A percentile compares a stretch with the other conserved stretches of the same genome.
phyloP scores from a whole-genome alignment of 768 basidiomycete species.

The Dictyophora rubrovolvata region DNA sequence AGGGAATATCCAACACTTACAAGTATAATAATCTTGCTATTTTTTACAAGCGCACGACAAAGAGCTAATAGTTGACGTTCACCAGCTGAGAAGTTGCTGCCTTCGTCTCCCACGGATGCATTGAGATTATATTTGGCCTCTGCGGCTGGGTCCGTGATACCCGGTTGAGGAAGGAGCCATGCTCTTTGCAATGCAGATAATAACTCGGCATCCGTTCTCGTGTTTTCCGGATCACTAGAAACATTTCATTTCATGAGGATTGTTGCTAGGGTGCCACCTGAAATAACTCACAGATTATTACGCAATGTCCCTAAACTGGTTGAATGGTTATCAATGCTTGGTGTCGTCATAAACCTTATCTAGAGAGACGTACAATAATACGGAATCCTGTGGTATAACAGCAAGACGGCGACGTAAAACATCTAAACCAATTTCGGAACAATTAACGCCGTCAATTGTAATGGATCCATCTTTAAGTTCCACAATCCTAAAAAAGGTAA shows the following conservation, averaged over 20 bases:
- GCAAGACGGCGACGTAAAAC: slow-evolving; percentile 43
- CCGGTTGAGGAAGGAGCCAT: slow-evolving; percentile 46
- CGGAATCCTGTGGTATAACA: slow-evolving; percentile 59
- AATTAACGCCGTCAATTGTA: slow-evolving; percentile 46
- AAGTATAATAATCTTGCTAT: slow-evolving; percentile 47
- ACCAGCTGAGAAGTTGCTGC: slow-evolving; percentile 55
- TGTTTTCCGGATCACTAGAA: slow-evolving; percentile 41
- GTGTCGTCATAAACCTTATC: slow-evolving; percentile 14
- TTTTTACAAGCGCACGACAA: slow-evolving; percentile 51
- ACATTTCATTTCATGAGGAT: background rate
- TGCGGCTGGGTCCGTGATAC: slow-evolving; percentile 31
- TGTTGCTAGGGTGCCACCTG: background rate
- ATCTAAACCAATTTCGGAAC: slow-evolving; percentile 43
- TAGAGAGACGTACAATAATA: slow-evolving; percentile 31
- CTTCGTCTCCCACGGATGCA: slow-evolving; percentile 52
- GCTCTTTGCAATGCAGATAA: slow-evolving; percentile 52
- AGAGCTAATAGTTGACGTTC: slow-evolving; percentile 58
- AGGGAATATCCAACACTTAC: slow-evolving; percentile 23
- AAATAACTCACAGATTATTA: slow-evolving; percentile 30
- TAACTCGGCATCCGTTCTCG: slow-evolving; percentile 48
- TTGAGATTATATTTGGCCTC: slow-evolving; percentile 64
- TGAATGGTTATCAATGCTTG: background rate
- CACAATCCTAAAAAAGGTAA: slow-evolving; percentile 35
- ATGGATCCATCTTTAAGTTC: slow-evolving; percentile 50
- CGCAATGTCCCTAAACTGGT: slow-evolving; percentile 31